Conservation (phyloP, 2,329 filamentous ascomycete genomes). For the Calonectria henricotiae region DNA sequence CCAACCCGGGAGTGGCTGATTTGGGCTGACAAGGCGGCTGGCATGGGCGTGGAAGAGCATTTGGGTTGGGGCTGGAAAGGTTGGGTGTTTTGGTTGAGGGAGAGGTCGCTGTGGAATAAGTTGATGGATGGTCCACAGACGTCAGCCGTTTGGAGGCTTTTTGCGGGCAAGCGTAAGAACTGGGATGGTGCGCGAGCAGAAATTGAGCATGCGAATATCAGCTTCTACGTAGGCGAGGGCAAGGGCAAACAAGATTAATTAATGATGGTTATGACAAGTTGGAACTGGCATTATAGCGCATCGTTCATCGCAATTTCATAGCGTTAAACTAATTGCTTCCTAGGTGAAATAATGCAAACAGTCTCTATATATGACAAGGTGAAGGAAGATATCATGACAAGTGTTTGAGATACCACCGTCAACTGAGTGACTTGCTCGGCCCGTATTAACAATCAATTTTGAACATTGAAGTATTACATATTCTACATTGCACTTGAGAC, state of each 20-base stretch:
- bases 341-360: not conserved
- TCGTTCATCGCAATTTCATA: not conserved
- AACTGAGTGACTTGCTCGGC: too few relatives aligned
- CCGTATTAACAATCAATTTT: not conserved
- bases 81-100: constrained; percentile 61
- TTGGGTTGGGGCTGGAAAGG: constrained; percentile 60
- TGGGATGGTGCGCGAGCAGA: constrained; percentile 46
- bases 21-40: constrained; percentile 57
- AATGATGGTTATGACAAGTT: constrained; percentile 1
- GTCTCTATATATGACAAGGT: too few relatives aligned
- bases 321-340: not conserved
- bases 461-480: constrained; percentile 9
- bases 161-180: constrained; percentile 42
- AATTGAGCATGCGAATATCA: constrained; percentile 38
- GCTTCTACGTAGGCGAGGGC: not conserved
- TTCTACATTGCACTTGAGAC: not conserved
- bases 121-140: constrained; percentile 52
- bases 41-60: constrained; percentile 59
- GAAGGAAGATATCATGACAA: not conserved
- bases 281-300: not conserved
- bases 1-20: constrained; percentile 47
- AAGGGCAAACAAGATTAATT: constrained; percentile 30
- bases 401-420: not conserved
- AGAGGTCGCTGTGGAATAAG: constrained; percentile 59
- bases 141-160: constrained; percentile 46